These are phyloP conservation scores for Neonectria hederae DNA, from an alignment of 2,329 filamentous ascomycete species.

Conservation along the genomic window DNA sequence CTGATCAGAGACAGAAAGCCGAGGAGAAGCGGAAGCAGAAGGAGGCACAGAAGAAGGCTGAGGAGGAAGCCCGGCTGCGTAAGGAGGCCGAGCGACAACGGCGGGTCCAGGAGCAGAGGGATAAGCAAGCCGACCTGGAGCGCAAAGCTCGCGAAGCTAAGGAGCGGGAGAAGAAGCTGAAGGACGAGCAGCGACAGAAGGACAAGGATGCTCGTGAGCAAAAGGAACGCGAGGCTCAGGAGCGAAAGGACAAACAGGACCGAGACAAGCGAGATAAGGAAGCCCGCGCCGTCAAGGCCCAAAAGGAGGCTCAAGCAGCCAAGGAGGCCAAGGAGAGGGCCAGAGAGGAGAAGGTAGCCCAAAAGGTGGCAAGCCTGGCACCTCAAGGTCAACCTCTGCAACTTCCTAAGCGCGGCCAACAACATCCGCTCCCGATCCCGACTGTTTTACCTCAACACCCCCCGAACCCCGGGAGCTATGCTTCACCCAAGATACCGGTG, in stretches of 20 bases:
- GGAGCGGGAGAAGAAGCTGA: slow-evolving; percentile 82
- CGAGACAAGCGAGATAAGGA: slow-evolving; percentile 70
- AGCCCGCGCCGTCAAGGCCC: slow-evolving; percentile 64
- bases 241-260: slow-evolving; percentile 69
- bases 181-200: slow-evolving; percentile 81
- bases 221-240: slow-evolving; percentile 74
- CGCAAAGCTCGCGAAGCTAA: slow-evolving; percentile 73
- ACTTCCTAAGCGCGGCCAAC: slow-evolving; percentile 51
- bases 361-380: slow-evolving; percentile 52
- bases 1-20: slow-evolving; percentile 82
- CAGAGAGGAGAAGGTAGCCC: slow-evolving; percentile 66
- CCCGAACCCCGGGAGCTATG: slow-evolving; percentile 64
- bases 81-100: slow-evolving; percentile 88
- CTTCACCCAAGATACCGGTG: slow-evolving; percentile 81
- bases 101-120: slow-evolving; percentile 83
- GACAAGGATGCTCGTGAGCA: slow-evolving; percentile 82
- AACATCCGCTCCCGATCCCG: slow-evolving; percentile 56
- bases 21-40: slow-evolving; percentile 94
- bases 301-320: slow-evolving; percentile 64
- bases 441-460: slow-evolving; percentile 67
- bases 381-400: slow-evolving; percentile 43
- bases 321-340: slow-evolving; percentile 68
- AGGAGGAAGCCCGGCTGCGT: slow-evolving; percentile 85
- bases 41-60: slow-evolving; percentile 88
- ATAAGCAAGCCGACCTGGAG: slow-evolving; percentile 85